phyloP scores from a whole-genome alignment of 768 basidiomycete genomes.

The Rubroboletus satanas region DNA sequence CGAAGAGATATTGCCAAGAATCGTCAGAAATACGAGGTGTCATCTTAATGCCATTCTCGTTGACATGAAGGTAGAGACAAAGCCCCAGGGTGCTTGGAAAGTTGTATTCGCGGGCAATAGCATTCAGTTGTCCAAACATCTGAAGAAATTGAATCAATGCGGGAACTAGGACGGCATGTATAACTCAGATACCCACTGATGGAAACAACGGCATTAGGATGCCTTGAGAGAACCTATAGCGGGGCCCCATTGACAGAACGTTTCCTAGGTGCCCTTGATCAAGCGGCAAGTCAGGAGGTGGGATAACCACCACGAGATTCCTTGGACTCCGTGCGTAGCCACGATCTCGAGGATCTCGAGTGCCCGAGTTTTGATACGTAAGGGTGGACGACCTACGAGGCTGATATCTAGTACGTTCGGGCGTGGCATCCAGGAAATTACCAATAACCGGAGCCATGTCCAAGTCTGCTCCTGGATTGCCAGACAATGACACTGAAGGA shows the following conservation, averaged over 20 bases:
- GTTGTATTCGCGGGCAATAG: slow-evolving; percentile 78
- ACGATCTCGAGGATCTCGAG: slow-evolving; percentile 45
- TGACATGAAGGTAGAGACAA: slow-evolving; percentile 73
- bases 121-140: slow-evolving; percentile 74
- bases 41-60: slow-evolving; percentile 50
- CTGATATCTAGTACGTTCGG: slow-evolving; percentile 24
- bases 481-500: neutral
- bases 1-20: slow-evolving; percentile 71
- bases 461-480: slow-evolving; percentile 7
- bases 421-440: neutral
- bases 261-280: slow-evolving; percentile 59
- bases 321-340: slow-evolving; percentile 37
- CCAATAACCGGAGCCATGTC: slow-evolving; percentile 5
- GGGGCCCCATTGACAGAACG: slow-evolving; percentile 54
- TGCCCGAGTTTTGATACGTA: slow-evolving; percentile 48
- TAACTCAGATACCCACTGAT: slow-evolving; percentile 42
- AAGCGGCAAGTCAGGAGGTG: slow-evolving; percentile 54
- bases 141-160: slow-evolving; percentile 25
- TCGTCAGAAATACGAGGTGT: slow-evolving; percentile 77
- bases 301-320: slow-evolving; percentile 64
- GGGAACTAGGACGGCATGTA: neutral
- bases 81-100: slow-evolving; percentile 74
- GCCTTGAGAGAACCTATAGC: slow-evolving; percentile 61
- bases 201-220: slow-evolving; percentile 73
- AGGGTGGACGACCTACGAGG: slow-evolving; percentile 48